Evolutionary conservation across 106 monocot genomes (phyloP), one percentile per base, ranked within the genome.

Genomic region (Alisma plantagoaquatica): DNA sequence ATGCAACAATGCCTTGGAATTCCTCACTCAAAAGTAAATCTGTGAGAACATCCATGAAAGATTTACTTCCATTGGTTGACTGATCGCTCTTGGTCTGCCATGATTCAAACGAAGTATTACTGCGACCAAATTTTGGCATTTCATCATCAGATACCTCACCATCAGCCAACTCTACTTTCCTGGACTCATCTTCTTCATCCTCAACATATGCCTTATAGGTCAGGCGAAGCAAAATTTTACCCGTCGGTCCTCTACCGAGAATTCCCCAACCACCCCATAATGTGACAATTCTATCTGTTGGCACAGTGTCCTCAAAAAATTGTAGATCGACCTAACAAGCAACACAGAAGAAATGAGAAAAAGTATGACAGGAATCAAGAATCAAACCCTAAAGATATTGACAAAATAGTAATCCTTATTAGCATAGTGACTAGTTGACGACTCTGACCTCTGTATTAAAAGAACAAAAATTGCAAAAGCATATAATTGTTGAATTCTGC

Each of bases 1-100:
- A 88, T 46, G 92, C 58, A 60, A 96, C 81, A 25, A 96, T 96
- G 44, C 94, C 94, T 71, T 76, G 88, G 66, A 96, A 96, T 71
- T 96, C 88, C 62, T 96, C 94, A 60, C 94, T 96, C 3, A 96
- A 72, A 65, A 96, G 84, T 72, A 88, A 73, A 26, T 57, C 67
- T 4, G 67, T 48, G 25, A 68, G 29, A 27, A 58, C 67, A 63
- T 88, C 75, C 81, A 96, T 84, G 63, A 96, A 88, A 27, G 94
- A 75, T 43, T 88, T 88, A 57, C 70, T 76, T 62, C 47, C 77
- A 57, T 42, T 64, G 48, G 12, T 18, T 14, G 49, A n/a, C 10
- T 53, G 47, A 23, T 30, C 44, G 43, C 23, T 57, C 50, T 46
- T 27, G 30, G 46, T 74, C 51, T 75, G 38, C n/a, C n/a, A n/a